A percentile compares a stretch with the other conserved stretches of the same genome.
These are phyloP conservation scores for Trichomonas vaginalis DNA, from an alignment of 208 protist genomes.

Conservation along the genomic window DNA sequence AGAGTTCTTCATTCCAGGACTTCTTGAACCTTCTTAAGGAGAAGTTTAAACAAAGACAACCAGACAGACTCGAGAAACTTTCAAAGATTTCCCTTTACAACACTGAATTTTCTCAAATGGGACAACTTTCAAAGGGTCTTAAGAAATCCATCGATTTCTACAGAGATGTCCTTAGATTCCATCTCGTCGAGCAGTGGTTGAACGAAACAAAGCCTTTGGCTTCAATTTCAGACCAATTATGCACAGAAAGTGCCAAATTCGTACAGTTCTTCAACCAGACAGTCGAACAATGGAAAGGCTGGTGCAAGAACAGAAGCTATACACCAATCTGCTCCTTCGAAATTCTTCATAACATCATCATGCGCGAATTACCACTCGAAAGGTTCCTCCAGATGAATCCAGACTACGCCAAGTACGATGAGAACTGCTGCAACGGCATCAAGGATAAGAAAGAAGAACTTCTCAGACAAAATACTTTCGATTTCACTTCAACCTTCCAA, in stretches of 20 bases:
- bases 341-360: background rate
- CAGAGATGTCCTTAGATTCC: background rate
- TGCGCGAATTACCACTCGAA: background rate
- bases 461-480: background rate
- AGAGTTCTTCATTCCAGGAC: background rate
- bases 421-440: background rate
- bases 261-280: background rate
- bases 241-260: background rate
- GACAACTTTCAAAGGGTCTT: background rate
- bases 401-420: background rate
- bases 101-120: background rate
- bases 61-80: background rate
- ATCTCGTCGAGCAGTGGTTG: background rate
- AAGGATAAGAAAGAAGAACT: background rate
- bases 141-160: background rate
- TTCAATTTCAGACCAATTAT: background rate
- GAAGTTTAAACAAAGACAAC: background rate
- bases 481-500: slow-evolving; percentile 12
- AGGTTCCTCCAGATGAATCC: background rate
- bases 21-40: background rate
- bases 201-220: background rate
- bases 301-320: background rate
- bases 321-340: background rate
- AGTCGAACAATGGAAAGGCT: background rate
- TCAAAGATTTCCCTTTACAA: background rate